A percentile compares a stretch with the other conserved stretches of the same genome.
These are phyloP conservation scores for Rhododendron henanense DNA, from an alignment of 148 eudicot species.

Conservation along the genomic window DNA sequence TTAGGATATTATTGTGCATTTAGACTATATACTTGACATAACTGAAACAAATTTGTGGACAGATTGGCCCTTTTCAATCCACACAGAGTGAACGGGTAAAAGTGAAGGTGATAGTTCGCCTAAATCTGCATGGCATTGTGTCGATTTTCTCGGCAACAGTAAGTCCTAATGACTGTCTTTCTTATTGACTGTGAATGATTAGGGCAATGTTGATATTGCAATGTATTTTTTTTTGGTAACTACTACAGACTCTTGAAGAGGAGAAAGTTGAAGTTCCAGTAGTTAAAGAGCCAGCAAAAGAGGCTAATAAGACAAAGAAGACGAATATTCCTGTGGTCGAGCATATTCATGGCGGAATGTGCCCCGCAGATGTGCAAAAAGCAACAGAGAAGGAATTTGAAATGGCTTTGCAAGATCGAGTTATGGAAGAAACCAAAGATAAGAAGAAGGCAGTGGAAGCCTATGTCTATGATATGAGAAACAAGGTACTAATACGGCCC, in stretches of 20 bases:
- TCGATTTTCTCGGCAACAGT: slow-evolving; percentile 79
- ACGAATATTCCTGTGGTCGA: slow-evolving; percentile 47
- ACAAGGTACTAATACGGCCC: slow-evolving; percentile 41
- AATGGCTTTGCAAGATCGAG: slow-evolving; percentile 83
- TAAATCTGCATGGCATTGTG: slow-evolving; percentile 79
- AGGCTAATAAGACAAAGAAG: slow-evolving; percentile 54
- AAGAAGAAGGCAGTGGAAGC: slow-evolving; percentile 73
- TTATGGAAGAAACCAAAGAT: slow-evolving; percentile 82
- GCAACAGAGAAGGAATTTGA: slow-evolving; percentile 77
- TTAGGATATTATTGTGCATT: neutral
- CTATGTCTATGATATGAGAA: slow-evolving; percentile 81
- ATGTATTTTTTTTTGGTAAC: slow-evolving; percentile 21
- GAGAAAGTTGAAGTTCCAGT: slow-evolving; percentile 83
- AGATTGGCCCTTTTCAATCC: slow-evolving; percentile 89
- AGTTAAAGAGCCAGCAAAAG: slow-evolving; percentile 50
- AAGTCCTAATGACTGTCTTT: slow-evolving; percentile 21
- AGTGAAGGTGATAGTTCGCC: slow-evolving; percentile 71
- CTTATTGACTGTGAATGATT: neutral
- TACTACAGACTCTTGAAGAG: slow-evolving; percentile 37
- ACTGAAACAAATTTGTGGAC: neutral
- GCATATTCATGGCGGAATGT: slow-evolving; percentile 52
- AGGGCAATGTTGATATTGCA: neutral
- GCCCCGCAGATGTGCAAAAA: slow-evolving; percentile 46
- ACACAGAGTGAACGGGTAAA: slow-evolving; percentile 63
- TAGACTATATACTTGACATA: neutral